Evolutionary conservation across 2,329 filamentous ascomycete species (phyloP).

Genomic region (Verticillium albo-atrum): DNA sequence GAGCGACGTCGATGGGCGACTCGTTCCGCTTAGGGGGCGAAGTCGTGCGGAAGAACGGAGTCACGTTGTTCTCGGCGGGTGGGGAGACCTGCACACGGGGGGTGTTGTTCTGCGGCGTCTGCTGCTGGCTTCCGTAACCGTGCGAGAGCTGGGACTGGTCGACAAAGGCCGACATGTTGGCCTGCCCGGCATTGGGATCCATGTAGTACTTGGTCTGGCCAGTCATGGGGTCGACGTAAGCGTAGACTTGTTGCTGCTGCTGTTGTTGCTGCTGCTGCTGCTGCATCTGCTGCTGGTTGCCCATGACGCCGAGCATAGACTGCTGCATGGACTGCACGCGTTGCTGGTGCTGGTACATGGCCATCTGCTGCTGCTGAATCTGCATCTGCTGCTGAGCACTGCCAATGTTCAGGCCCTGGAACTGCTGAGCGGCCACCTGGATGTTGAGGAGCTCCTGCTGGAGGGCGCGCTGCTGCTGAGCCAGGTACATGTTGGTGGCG

Average conservation of each 20-base stretch:
- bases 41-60: conserved; percentile 53
- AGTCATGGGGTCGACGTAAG: conserved; percentile 80
- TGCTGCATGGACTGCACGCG: conserved; percentile 43
- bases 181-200: conserved; percentile 55
- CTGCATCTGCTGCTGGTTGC: conserved; percentile 32
- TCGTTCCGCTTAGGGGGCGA: conserved; percentile 63
- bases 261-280: conserved; percentile 49
- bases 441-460: conserved; percentile 88
- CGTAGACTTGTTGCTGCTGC: conserved; percentile 72
- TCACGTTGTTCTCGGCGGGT: conserved; percentile 56
- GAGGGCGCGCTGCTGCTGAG: conserved; percentile 89
- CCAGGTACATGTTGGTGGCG: conserved; percentile 86
- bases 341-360: conserved; percentile 39
- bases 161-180: conserved; percentile 29
- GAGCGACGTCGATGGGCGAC: conserved; percentile 62
- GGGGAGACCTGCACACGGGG: conserved; percentile 74
- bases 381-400: conserved; percentile 39
- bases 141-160: conserved; percentile 32
- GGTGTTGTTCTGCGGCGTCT: conserved; percentile 42
- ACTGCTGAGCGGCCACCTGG: conserved; percentile 77
- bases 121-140: conserved; percentile 35
- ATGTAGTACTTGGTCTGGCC: conserved; percentile 80
- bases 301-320: conserved; percentile 16
- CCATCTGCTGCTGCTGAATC: conserved; percentile 39
- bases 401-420: conserved; percentile 70